Base-by-base conservation (phyloP, 2,329 filamentous ascomycete genomes). In the Aschersonia sp. region DNA sequence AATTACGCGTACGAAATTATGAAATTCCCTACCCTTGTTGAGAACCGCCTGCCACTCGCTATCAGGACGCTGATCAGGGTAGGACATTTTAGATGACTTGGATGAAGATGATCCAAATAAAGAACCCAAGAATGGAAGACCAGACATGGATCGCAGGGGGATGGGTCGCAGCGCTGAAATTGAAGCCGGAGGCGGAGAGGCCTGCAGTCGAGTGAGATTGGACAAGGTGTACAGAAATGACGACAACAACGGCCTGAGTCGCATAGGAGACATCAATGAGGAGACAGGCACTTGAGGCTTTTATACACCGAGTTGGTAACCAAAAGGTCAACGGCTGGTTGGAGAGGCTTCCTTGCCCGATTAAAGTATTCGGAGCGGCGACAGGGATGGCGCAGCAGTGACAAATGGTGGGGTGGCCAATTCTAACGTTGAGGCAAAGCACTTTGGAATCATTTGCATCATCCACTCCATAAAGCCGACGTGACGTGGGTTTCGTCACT, bases 1-100 rank as follows among this genome's bases (percentile, higher is more conserved):
- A 22, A 22, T 22, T 22, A 22, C 22, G 22, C 22, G 22, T 22
- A 22, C 22, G 22, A 22, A 22, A 22, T 2, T 22, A 22, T 22
- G 6, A 29, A 14, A 11, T 6, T 6, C 5, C 7, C n/a, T 62
- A 72, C 69, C 65, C 57, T 69, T 69, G 55, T 72, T 88, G 47
- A 98, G 70, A 49, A 95, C 77, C 7, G 90, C 85, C 54, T 81
- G 83, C 92, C 92, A 98, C 68, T 97, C 88, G 48, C 86, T 78
- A 29, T 88, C 76, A 40, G 71, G 77, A 65, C 88, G 86, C 63
- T 92, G 69, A 46, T 92, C 78, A n/a, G 92, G 87, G 57, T 83
- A 89, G 42, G 79, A 75, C 73, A 84, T 86, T 47, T 75, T 75
- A 52, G 66, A 70, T 46, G 71, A 70, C 48, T 70, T 66, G 39